Base-by-base conservation (phyloP, 1,284 basidiomycete genomes). In the Mycena citricolor region DNA sequence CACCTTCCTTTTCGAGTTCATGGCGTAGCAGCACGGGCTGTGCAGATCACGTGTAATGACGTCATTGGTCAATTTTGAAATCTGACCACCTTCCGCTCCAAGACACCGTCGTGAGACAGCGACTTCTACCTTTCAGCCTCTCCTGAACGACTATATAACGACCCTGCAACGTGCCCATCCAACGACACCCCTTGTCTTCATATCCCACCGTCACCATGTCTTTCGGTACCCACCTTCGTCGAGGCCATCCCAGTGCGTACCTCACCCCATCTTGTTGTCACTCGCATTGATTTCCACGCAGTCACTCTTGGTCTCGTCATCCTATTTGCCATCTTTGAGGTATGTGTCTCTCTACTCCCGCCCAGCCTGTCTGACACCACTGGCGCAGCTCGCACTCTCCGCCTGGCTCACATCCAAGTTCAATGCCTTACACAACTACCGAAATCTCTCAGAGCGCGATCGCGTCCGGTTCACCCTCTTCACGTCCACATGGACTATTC, bases 381-480 rank as follows among this genome's bases (percentile, higher is more conserved):
- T 19, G 29, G 5, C 8, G 11, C 32, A 86, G 83, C 69, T 86
- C 47, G 65, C 77, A 17, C 74, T 86, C 51, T 72, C 84, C 8
- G 77, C 83, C 14, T 89, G 82, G 77, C 71, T 89, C 34, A 70
- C 71, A 12, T 63, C 78, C 10, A 69, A 66, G 39, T 88, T 74
- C 64, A 76, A 80, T 59, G 37, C 56, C 22, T 64, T 74, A 51
- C 69, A 78, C 62, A 74, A 84, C 65, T 77, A 67, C 60, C 66
- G 66, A 44, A 72, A 57, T 42, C 53, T 52, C 19, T 59, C 68
- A 29, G 74, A 81, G 48, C 74, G 75, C 32, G 79, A 82, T 57
- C 71, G 81, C 29, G 75, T 79, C 5, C 71, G 76, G 32, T 86
- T 79, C 66, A 64, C 83, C 42, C 69, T 86, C 16, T 88, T 89